Conservation (phyloP, 331 rosid genomes). For the Phaseolus coccineus region DNA sequence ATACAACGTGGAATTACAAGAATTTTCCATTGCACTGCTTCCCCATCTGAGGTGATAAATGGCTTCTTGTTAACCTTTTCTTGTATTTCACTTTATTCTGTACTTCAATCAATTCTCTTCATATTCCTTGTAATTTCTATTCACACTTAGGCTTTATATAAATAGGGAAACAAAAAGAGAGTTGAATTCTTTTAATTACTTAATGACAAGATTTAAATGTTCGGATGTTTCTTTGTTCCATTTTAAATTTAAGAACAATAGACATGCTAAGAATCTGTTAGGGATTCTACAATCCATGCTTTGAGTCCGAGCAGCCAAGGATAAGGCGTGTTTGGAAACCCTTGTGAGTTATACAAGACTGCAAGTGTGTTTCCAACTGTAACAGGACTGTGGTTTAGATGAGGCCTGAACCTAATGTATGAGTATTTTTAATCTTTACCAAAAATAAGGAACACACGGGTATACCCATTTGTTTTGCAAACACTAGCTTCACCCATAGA, state of each 20-base stretch:
- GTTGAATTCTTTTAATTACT: constrained; percentile 28
- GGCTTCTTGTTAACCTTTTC: constrained; percentile 31
- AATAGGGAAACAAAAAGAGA: constrained; percentile 39
- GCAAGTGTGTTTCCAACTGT: constrained; percentile 9
- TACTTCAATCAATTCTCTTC: constrained; percentile 32
- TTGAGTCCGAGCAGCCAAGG: constrained; percentile 18
- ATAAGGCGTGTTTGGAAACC: constrained; percentile 3
- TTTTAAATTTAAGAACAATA: constrained; percentile 31
- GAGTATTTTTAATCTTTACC: neutral
- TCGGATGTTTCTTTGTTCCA: constrained; percentile 31
- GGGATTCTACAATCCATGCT: constrained; percentile 11
- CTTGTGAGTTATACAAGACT: neutral
- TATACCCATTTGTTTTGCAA: neutral
- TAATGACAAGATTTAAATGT: constrained; percentile 25
- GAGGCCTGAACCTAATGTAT: constrained; percentile 25
- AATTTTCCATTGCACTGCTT: constrained; percentile 82
- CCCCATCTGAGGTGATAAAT: constrained; percentile 82
- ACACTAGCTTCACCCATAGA: constrained; percentile 1
- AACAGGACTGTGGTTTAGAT: constrained; percentile 8
- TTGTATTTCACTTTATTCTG: constrained; percentile 33
- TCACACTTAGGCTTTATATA: neutral
- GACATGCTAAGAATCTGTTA: constrained; percentile 6
- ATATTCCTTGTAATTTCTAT: constrained; percentile 31
- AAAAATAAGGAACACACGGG: constrained; percentile 4
- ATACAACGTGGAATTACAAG: constrained; percentile 94